Evolutionary conservation across 768 basidiomycete genomes (phyloP).

Genomic region (Leccinum broughii): DNA sequence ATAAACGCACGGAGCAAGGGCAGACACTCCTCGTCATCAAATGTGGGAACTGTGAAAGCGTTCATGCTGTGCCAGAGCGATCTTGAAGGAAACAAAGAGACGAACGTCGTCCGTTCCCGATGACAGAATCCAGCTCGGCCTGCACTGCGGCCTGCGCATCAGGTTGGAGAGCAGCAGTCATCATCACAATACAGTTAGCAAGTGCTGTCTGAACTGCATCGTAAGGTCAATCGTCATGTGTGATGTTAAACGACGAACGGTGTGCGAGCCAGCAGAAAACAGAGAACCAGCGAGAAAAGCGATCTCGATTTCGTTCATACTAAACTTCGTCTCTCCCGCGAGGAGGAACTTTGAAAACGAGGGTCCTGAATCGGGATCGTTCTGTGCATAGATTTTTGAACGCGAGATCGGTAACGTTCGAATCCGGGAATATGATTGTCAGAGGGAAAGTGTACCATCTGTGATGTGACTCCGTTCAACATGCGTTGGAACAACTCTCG

Average conservation of each 20-base stretch:
- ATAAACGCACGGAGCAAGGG: constrained; percentile 36
- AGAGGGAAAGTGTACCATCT: constrained; percentile 35
- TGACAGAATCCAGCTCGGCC: constrained; percentile 50
- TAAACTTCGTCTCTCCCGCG: constrained; percentile 46
- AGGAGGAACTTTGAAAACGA: constrained; percentile 57
- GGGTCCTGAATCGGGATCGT: constrained; percentile 25
- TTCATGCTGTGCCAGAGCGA: background rate
- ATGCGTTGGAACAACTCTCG: constrained; percentile 46
- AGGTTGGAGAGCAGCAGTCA: constrained; percentile 51
- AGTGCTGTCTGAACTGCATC: constrained; percentile 38
- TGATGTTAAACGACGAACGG: constrained; percentile 25
- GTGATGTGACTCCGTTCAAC: constrained; percentile 41
- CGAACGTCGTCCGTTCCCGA: constrained; percentile 36
- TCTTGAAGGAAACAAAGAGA: background rate
- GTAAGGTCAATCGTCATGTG: background rate
- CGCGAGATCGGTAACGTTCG: background rate
- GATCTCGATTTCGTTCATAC: constrained; percentile 49
- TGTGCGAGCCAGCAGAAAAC: constrained; percentile 59
- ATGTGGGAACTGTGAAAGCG: constrained; percentile 33
- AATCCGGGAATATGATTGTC: no score
- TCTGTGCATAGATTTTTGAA: constrained; percentile 9
- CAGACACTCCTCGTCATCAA: constrained; percentile 32
- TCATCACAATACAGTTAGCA: constrained; percentile 46
- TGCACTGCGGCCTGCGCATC: constrained; percentile 49
- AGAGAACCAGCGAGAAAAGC: constrained; percentile 58